Percentiles rank a stretch among this genome's conserved stretches.
These are phyloP conservation scores for Onygena corvina DNA, from an alignment of 2,329 filamentous ascomycete genomes.

Conservation along the genomic window DNA sequence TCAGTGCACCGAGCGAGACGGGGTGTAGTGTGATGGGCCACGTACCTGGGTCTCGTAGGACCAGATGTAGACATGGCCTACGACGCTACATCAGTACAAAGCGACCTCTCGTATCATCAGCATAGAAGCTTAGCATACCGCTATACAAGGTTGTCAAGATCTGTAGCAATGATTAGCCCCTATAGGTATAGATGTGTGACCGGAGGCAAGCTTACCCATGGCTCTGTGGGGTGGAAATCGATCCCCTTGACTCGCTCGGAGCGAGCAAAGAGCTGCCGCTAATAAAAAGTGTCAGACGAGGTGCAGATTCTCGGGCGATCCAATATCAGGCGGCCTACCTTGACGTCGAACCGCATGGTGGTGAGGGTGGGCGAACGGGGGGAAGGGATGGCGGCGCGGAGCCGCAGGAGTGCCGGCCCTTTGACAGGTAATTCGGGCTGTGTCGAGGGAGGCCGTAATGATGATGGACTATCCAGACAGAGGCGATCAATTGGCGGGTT, in stretches of 20 bases:
- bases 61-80: constrained; percentile 98
- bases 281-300: constrained; percentile 31
- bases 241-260: constrained; percentile 95
- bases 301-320: constrained; percentile 12
- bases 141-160: constrained; percentile 90
- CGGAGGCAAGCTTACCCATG: constrained; percentile 55
- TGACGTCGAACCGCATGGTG: constrained; percentile 49
- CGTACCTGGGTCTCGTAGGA: constrained; percentile 79
- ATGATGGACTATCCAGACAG: neutral
- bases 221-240: constrained; percentile 93
- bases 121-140: constrained; percentile 46
- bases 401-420: constrained; percentile 8
- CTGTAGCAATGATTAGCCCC: constrained; percentile 27
- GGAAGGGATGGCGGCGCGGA: constrained; percentile 1
- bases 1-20: constrained; percentile 2
- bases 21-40: neutral
- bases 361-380: constrained; percentile 17
- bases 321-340: constrained; percentile 33
- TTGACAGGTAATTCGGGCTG: neutral
- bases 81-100: constrained; percentile 16
- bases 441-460: neutral
- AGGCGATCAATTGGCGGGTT: neutral
- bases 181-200: neutral
- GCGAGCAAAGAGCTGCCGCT: constrained; percentile 74
- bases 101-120: neutral